phyloP scores from a whole-genome alignment of 2,329 filamentous ascomycete species.

The Mariannaea sp. region DNA sequence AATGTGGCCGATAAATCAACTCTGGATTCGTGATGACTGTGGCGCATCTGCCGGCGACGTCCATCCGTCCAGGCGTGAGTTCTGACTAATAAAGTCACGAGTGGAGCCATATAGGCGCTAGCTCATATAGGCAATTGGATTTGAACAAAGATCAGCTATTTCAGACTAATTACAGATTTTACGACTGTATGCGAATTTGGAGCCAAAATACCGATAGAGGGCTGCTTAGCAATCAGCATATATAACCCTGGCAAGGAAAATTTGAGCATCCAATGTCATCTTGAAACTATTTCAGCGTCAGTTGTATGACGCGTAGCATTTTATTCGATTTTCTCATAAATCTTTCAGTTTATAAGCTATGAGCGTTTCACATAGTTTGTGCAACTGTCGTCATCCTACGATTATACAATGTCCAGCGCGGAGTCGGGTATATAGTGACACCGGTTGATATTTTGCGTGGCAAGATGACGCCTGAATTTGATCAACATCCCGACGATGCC shows the following conservation, averaged over 20 bases:
- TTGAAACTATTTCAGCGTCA: not conserved
- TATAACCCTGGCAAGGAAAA: not conserved
- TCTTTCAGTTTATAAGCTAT: no score
- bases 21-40: not conserved
- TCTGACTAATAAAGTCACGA: no score
- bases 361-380: no score
- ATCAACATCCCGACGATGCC: no score
- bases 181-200: no score
- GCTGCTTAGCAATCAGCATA: conserved; percentile 2
- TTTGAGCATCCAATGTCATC: not conserved
- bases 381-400: no score
- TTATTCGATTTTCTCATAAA: no score
- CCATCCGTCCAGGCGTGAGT: no score
- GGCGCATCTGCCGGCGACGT: not conserved
- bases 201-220: not conserved
- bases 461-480: no score
- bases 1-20: not conserved
- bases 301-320: not conserved
- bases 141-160: not conserved
- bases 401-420: no score
- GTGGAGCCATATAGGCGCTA: not conserved
- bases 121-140: not conserved
- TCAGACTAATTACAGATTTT: not conserved
- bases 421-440: no score
- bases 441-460: no score